Evolutionary conservation across 495 filamentous ascomycete genomes (phyloP).

Genomic region (Talaromyces wortmannii): DNA sequence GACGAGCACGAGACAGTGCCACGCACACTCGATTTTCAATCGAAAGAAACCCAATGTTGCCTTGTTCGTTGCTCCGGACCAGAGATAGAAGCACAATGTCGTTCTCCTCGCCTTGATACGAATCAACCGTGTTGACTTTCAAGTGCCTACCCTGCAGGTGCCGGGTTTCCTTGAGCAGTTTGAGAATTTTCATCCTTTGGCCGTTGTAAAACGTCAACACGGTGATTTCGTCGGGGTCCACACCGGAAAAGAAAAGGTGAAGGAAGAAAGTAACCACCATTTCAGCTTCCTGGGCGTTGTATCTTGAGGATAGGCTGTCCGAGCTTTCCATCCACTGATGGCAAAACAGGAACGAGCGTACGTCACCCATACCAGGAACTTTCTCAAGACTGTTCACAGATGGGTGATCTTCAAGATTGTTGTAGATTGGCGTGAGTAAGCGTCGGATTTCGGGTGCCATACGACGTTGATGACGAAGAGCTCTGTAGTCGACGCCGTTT

Average conservation of each 20-base stretch:
- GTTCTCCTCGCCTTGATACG: constrained; percentile 94
- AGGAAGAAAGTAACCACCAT: constrained; percentile 71
- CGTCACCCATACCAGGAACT: constrained; percentile 73
- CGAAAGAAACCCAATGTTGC: constrained; percentile 62
- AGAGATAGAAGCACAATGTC: constrained; percentile 78
- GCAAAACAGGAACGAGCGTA: constrained; percentile 63
- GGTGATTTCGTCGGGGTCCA: constrained; percentile 57
- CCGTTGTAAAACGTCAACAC: constrained; percentile 90
- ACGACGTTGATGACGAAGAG: constrained; percentile 55
- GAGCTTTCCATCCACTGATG: constrained; percentile 62
- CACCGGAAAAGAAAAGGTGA: constrained; percentile 66
- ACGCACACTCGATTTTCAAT: constrained; percentile 80
- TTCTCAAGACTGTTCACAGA: constrained; percentile 53
- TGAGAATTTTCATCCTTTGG: constrained; percentile 61
- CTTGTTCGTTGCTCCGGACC: constrained; percentile 59
- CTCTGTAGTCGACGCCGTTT: constrained; percentile 57
- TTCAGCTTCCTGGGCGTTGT: constrained; percentile 66
- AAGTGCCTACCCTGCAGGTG: constrained; percentile 42
- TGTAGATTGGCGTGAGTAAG: constrained; percentile 61
- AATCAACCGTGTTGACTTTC: constrained; percentile 82
- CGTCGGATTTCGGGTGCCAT: constrained; percentile 69
- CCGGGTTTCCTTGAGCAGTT: constrained; percentile 38
- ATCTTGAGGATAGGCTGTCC: constrained; percentile 61
- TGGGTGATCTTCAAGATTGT: constrained; percentile 58
- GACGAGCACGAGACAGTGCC: constrained; percentile 77